These are phyloP conservation scores for Ophiostoma ips DNA, from an alignment of 2,329 filamentous ascomycete genomes.

Conservation along the genomic window DNA sequence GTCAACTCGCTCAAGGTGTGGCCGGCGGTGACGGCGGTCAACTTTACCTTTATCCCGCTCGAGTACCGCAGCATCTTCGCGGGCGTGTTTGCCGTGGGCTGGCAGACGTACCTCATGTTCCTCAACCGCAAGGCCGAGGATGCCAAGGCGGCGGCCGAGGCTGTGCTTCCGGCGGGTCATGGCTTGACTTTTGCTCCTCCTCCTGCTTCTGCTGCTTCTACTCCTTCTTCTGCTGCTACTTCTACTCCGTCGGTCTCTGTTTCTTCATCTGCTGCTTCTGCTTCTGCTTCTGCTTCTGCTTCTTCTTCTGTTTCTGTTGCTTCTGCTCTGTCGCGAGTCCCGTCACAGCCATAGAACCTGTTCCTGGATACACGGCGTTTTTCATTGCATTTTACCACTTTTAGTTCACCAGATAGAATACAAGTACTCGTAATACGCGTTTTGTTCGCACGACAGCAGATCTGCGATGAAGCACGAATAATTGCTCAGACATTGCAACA, in stretches of 20 bases:
- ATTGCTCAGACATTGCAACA: too few species aligned
- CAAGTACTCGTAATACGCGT: too few species aligned
- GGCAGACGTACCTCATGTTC: slow-evolving; percentile 83
- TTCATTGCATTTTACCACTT: not conserved
- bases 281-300: not conserved
- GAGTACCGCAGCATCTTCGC: slow-evolving; percentile 72
- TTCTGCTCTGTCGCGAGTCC: not conserved
- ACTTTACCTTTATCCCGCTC: slow-evolving; percentile 67
- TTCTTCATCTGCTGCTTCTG: not conserved
- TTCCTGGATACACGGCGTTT: too few species aligned
- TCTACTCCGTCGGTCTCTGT: too few species aligned
- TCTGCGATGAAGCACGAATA: too few species aligned
- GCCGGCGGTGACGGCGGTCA: slow-evolving; percentile 77
- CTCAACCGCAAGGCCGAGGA: slow-evolving; percentile 62
- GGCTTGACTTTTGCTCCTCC: too few species aligned
- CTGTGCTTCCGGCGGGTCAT: not conserved
- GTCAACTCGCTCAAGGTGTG: slow-evolving; percentile 75
- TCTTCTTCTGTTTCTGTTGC: not conserved
- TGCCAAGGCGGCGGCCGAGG: slow-evolving; percentile 25
- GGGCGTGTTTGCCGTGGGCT: slow-evolving; percentile 67
- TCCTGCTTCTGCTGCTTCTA: too few species aligned
- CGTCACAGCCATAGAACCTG: slow-evolving; percentile 2
- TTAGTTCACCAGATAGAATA: too few species aligned
- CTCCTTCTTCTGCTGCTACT: too few species aligned
- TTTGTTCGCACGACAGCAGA: too few species aligned